Evolutionary conservation across 306 rosid genomes (phyloP).

Genomic region (Coriaria nepalensis): DNA sequence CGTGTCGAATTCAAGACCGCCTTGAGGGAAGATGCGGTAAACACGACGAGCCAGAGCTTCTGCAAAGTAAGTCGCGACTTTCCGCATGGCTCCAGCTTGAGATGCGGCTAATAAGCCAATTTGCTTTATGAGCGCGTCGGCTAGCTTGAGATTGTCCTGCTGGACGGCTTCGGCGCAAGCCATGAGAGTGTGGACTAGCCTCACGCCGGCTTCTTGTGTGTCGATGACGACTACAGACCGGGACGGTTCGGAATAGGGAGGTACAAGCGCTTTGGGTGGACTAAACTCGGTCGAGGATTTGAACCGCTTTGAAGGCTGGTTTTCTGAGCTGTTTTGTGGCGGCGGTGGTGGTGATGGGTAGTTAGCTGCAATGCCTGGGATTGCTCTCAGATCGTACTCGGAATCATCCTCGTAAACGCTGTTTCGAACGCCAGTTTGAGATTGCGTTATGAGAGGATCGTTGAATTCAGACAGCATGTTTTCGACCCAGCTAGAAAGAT

Average conservation of each 20-base stretch:
- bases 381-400: constrained; percentile 68
- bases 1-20: constrained; percentile 20
- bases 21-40: constrained; percentile 36
- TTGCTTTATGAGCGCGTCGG: constrained; percentile 52
- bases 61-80: constrained; percentile 61
- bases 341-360: constrained; percentile 22
- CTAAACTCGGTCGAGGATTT: not conserved
- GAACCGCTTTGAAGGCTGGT: constrained; percentile 34
- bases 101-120: constrained; percentile 40
- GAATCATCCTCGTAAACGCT: constrained; percentile 45
- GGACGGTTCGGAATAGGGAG: constrained; percentile 22
- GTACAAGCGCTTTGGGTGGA: not conserved
- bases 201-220: constrained; percentile 58
- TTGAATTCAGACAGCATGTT: constrained; percentile 61
- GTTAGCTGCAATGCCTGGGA: constrained; percentile 63
- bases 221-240: constrained; percentile 57
- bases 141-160: constrained; percentile 39
- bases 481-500: constrained; percentile 72
- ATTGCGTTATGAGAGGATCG: constrained; percentile 13
- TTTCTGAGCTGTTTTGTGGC: not conserved
- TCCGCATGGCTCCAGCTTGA: constrained; percentile 65
- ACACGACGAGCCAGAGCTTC: constrained; percentile 50
- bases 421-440: constrained; percentile 7
- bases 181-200: constrained; percentile 67
- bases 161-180: constrained; percentile 80